Evolutionary conservation across 352 stramenopile species (phyloP).

Genomic region (Phytophthora citrophthora): DNA sequence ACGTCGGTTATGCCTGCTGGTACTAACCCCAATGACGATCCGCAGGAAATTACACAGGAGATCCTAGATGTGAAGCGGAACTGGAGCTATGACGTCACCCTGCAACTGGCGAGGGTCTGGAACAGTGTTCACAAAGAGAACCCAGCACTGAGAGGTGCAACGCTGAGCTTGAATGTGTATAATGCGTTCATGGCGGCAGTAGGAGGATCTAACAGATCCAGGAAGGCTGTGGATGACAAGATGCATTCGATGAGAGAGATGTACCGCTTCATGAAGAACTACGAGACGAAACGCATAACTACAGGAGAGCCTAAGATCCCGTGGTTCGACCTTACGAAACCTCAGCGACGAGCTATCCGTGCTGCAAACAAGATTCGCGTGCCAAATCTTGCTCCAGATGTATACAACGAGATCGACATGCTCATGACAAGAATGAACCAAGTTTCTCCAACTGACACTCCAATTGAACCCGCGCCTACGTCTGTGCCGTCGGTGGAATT

Average conservation of each 20-base stretch:
- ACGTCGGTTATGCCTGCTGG: background rate
- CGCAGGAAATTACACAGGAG: constrained; percentile 25
- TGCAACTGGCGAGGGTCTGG: constrained; percentile 65
- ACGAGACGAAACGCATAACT: constrained; percentile 40
- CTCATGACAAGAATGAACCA: constrained; percentile 47
- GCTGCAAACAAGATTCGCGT: constrained; percentile 48
- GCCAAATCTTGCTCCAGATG: constrained; percentile 44
- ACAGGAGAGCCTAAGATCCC: constrained; percentile 31
- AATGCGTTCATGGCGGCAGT: constrained; percentile 55
- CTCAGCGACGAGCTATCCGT: constrained; percentile 50
- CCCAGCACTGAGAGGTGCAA: constrained; percentile 41
- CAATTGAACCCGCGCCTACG: constrained; percentile 8
- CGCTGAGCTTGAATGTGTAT: constrained; percentile 62
- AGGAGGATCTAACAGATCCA: constrained; percentile 53
- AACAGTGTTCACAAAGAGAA: constrained; percentile 40
- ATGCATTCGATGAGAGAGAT: constrained; percentile 85
- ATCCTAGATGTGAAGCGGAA: constrained; percentile 58
- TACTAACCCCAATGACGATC: constrained; percentile 14
- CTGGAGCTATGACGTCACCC: constrained; percentile 67
- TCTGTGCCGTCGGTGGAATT: constrained; percentile 12
- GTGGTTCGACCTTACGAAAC: constrained; percentile 70
- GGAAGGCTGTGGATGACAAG: constrained; percentile 74
- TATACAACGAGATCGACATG: constrained; percentile 52
- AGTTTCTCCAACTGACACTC: constrained; percentile 19
- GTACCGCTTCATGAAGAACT: constrained; percentile 65